These are phyloP conservation scores for Corynascus novoguineensis DNA, from an alignment of 495 filamentous ascomycete genomes.

Conservation along the genomic window DNA sequence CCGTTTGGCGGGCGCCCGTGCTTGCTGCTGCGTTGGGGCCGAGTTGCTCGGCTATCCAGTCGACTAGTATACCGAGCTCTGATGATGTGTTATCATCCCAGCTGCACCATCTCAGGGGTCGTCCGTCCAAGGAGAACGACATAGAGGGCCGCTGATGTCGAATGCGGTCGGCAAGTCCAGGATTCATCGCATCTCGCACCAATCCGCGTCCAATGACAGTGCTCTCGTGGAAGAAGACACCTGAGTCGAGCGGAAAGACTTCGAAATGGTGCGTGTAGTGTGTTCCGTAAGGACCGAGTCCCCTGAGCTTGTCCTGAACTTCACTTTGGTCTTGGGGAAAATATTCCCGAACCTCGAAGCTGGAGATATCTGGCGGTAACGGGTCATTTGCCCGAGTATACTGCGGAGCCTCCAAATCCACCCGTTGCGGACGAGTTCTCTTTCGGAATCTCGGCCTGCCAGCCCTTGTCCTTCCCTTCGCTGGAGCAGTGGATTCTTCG, in stretches of 20 bases:
- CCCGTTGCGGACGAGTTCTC: slow-evolving; percentile 44
- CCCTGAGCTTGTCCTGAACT: slow-evolving; percentile 41
- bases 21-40: background rate
- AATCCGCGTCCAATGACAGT: slow-evolving; percentile 73
- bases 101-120: slow-evolving; percentile 54
- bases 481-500: slow-evolving; percentile 26
- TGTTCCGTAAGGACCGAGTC: slow-evolving; percentile 56
- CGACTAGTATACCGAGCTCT: slow-evolving; percentile 56
- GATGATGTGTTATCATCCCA: slow-evolving; percentile 69
- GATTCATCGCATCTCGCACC: slow-evolving; percentile 49
- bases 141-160: slow-evolving; percentile 22
- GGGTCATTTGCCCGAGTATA: slow-evolving; percentile 48
- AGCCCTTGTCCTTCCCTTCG: slow-evolving; percentile 26
- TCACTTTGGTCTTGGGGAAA: background rate
- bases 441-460: slow-evolving; percentile 39
- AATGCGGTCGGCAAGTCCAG: slow-evolving; percentile 23
- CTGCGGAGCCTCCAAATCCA: slow-evolving; percentile 46
- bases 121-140: slow-evolving; percentile 45
- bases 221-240: slow-evolving; percentile 68
- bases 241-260: slow-evolving; percentile 56
- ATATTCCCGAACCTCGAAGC: background rate
- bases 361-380: slow-evolving; percentile 27
- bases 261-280: slow-evolving; percentile 74
- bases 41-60: slow-evolving; percentile 48
- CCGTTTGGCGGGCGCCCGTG: slow-evolving; percentile 1